Evolutionary conservation across 331 rosid species (phyloP).

Genomic region (Rhamnella rubrinervis): DNA sequence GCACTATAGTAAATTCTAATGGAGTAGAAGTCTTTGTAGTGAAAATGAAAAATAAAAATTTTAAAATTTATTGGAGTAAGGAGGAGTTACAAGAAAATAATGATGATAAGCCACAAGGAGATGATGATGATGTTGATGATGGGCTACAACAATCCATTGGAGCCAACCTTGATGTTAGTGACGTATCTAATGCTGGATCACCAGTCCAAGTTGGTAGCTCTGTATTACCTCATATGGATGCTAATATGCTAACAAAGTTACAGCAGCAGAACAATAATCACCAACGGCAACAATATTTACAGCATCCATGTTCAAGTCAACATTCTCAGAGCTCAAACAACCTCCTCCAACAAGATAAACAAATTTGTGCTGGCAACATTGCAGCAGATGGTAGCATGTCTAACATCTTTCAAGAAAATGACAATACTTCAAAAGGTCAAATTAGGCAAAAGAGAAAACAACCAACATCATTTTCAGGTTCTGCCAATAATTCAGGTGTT

Average conservation of each 20-base stretch:
- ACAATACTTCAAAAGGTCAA: slow-evolving; percentile 51
- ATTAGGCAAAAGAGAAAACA: slow-evolving; percentile 55
- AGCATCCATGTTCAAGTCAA: slow-evolving; percentile 42
- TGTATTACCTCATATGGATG: slow-evolving; percentile 41
- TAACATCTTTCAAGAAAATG: slow-evolving; percentile 48
- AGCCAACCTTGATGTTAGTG: too few species aligned
- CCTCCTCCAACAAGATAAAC: slow-evolving; percentile 47
- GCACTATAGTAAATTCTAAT: too few species aligned
- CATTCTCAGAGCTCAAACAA: slow-evolving; percentile 44
- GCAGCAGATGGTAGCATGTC: slow-evolving; percentile 39
- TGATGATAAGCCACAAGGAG: too few species aligned
- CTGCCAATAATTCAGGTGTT: slow-evolving; percentile 58
- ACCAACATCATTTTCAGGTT: slow-evolving; percentile 49
- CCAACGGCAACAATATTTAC: slow-evolving; percentile 44
- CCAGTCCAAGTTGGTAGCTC: slow-evolving; percentile 50
- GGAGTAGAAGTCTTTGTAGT: too few species aligned
- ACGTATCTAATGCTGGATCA: slow-evolving; percentile 40
- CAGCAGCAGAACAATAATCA: slow-evolving; percentile 38
- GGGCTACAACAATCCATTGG: too few species aligned
- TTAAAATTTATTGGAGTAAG: too few species aligned
- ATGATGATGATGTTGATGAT: too few species aligned
- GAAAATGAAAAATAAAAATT: too few species aligned
- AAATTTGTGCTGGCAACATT: slow-evolving; percentile 34
- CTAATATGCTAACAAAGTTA: slow-evolving; percentile 37
- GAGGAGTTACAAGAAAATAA: too few species aligned